Conservation (phyloP, 2,329 filamentous ascomycete genomes). For the Fusarium circinatum region DNA sequence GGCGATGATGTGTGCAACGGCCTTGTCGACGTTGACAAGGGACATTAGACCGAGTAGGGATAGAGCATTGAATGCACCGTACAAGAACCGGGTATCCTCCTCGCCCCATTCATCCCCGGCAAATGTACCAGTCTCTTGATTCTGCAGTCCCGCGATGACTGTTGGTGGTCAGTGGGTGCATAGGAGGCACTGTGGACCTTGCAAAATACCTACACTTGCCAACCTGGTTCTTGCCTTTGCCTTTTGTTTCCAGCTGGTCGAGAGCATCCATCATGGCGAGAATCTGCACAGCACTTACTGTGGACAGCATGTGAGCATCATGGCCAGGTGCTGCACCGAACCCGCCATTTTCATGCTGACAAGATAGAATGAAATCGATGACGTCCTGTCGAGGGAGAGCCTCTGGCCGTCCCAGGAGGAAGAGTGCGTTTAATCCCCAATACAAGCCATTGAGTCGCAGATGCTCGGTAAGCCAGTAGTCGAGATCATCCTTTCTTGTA, state of each 20-base stretch:
- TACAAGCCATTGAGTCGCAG: conserved; percentile 95
- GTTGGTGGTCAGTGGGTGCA: conserved; percentile 37
- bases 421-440: conserved; percentile 91
- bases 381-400: conserved; percentile 83
- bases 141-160: conserved; percentile 86
- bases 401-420: conserved; percentile 83
- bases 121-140: conserved; percentile 85
- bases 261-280: conserved; percentile 87
- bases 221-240: conserved; percentile 73
- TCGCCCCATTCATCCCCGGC: conserved; percentile 97
- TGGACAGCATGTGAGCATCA: conserved; percentile 96
- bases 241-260: conserved; percentile 78
- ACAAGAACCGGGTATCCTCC: conserved; percentile 93
- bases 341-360: conserved; percentile 86
- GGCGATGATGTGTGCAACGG: conserved; percentile 79
- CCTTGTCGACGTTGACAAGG: conserved; percentile 81
- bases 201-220: conserved; percentile 75
- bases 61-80: conserved; percentile 87
- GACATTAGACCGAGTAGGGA: conserved; percentile 81
- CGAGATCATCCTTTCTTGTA: conserved; percentile 90
- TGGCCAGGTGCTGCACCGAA: conserved; percentile 95
- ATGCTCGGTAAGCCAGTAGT: conserved; percentile 98
- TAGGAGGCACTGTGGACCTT: conserved; percentile 14
- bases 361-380: conserved; percentile 95
- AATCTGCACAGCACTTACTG: conserved; percentile 93